Conservation (phyloP, 352 stramenopile genomes). For the Phytophthora pisi region DNA sequence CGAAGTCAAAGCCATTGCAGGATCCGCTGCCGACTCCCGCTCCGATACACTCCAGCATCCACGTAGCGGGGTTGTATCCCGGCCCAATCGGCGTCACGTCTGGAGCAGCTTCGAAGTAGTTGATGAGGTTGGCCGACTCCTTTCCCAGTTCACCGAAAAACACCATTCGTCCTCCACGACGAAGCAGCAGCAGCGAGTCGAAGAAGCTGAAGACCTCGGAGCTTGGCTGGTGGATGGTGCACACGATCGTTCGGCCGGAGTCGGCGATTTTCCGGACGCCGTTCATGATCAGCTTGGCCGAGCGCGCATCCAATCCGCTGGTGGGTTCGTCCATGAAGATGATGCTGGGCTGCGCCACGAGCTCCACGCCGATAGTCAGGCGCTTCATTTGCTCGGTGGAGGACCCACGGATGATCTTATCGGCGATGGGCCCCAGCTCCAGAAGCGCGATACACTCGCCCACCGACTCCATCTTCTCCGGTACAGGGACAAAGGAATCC, state of each 20-base stretch:
- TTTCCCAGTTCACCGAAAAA: conserved; percentile 1
- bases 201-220: conserved; percentile 18
- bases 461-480: conserved; percentile 44
- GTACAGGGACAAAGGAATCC: conserved; percentile 24
- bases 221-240: conserved; percentile 92
- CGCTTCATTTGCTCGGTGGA: conserved; percentile 61
- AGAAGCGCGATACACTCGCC: conserved; percentile 51
- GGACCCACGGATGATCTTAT: conserved; percentile 50
- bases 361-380: conserved; percentile 85
- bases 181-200: conserved; percentile 1
- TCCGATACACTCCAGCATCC: conserved; percentile 1
- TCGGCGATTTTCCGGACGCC: conserved; percentile 83
- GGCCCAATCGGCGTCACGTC: neutral
- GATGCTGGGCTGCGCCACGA: conserved; percentile 81
- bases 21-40: neutral
- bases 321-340: conserved; percentile 90
- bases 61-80: neutral
- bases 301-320: conserved; percentile 82
- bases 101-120: conserved; percentile 1
- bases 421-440: conserved; percentile 40
- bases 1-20: neutral
- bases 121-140: neutral
- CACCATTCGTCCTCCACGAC: neutral
- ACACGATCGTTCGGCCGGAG: conserved; percentile 78
- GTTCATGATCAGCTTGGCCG: conserved; percentile 83